Evolutionary conservation across 1,139 yeast species (phyloP), one percentile per base, ranked within the genome.

Genomic region (Blastobotrys niveus): DNA sequence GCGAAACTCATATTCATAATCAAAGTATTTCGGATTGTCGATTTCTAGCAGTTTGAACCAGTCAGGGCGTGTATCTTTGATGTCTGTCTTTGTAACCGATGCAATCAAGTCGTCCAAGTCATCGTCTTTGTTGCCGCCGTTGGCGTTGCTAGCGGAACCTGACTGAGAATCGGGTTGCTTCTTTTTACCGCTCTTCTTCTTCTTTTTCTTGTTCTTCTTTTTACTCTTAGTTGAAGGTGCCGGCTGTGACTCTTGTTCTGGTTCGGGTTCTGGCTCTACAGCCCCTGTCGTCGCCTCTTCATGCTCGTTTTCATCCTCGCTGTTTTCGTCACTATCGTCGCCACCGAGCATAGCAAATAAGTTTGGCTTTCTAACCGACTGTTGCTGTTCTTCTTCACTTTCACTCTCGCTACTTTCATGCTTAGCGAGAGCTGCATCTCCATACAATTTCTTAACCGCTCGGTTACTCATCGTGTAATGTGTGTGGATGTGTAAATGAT

Each of bases 1-100:
- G 44, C 77, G 75, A 59, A 84, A 80, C 58, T 87, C 96, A 38
- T 77, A 76, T 56, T 86, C 95, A 2, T 94, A 85, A 59, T 87
- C 94, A 38, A 87, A 68, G 49, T 80, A 76, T 47, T 74, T 76
- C n/a, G n/a, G n/a, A 3, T 72, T 61, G 37, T 60, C 52, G 27
- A 64, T 58, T 21, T 45, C 43, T 2, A 60, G 50, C 14, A 54
- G 46, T 35, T 51, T 51, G 49, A 58, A 58, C 25, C 54, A 55
- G 20, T 47, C 52, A 30, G 56, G 48, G 18, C 51, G 49, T 22
- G 47, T 40, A 2, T 45, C 42, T 10, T 50, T 46, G 46, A 58
- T 54, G 40, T 55, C 46, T 47, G 52, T 53, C 40, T 41, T 37
- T 20, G 43, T 30, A 35, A 49, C 40, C 40, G 45, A 29, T 18